phyloP scores from a whole-genome alignment of 2,329 filamentous ascomycete species.

The Ceratocystis eucalypticola region DNA sequence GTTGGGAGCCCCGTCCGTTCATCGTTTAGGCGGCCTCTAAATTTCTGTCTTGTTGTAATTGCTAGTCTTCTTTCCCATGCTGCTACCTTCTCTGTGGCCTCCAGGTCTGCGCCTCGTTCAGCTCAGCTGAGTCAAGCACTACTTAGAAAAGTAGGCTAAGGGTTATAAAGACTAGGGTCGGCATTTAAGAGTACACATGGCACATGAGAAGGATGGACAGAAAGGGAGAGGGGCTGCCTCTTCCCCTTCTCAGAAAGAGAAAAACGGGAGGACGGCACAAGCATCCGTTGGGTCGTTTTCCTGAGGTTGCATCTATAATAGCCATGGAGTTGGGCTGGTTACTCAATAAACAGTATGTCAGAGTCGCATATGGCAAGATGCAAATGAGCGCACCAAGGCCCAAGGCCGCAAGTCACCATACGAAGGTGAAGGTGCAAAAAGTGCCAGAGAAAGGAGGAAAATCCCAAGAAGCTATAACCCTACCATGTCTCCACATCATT shows the following conservation, averaged over 20 bases:
- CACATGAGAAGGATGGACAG: background rate
- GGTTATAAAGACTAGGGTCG: too few species aligned
- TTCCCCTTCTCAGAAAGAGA: too few species aligned
- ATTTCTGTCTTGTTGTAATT: background rate
- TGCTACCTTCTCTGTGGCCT: background rate
- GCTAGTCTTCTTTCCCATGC: background rate
- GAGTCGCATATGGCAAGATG: too few species aligned
- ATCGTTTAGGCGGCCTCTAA: background rate
- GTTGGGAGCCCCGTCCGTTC: background rate
- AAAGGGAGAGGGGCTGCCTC: background rate
- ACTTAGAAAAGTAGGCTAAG: background rate
- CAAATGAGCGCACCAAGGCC: too few species aligned
- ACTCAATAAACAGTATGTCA: too few species aligned
- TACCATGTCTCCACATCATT: background rate
- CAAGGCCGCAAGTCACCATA: too few species aligned
- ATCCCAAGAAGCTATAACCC: background rate
- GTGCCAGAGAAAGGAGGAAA: too few species aligned
- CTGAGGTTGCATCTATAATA: background rate
- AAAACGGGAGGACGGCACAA: too few species aligned
- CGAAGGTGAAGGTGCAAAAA: too few species aligned
- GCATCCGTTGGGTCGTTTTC: background rate
- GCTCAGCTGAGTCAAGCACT: background rate
- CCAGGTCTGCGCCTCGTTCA: background rate
- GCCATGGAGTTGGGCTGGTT: too few species aligned
- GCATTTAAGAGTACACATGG: too few species aligned